Evolutionary conservation across 1,139 yeast genomes (phyloP).

Genomic region (Hyphopichia pseudoburtonii): DNA sequence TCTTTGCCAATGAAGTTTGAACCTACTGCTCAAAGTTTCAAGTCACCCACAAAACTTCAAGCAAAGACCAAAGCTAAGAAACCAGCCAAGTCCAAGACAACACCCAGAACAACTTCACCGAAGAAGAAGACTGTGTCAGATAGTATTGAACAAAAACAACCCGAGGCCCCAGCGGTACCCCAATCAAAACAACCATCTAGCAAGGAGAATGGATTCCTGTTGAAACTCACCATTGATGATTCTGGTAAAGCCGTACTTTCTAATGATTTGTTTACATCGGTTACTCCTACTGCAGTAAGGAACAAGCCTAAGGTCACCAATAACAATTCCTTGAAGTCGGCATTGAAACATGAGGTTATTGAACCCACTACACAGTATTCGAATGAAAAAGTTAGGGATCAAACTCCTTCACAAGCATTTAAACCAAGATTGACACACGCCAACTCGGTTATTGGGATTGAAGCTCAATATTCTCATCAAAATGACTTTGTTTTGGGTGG

Average conservation of each 20-base stretch:
- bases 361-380: too few relatives aligned
- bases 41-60: background rate
- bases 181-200: background rate
- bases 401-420: constrained; percentile 3
- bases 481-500: too few relatives aligned
- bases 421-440: constrained; percentile 28
- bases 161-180: background rate
- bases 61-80: background rate
- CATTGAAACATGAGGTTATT: constrained; percentile 1
- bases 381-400: background rate
- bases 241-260: constrained; percentile 48
- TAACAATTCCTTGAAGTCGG: too few relatives aligned
- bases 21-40: background rate
- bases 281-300: too few relatives aligned
- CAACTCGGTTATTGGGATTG: constrained; percentile 33
- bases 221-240: constrained; percentile 42
- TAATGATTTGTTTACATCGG: constrained; percentile 20
- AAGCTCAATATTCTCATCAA: constrained; percentile 15
- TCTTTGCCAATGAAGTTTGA: background rate
- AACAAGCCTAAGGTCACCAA: too few relatives aligned
- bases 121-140: background rate
- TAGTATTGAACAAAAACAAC: too few relatives aligned
- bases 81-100: background rate
- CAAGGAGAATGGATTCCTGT: constrained; percentile 25
- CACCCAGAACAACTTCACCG: background rate